Evolutionary conservation across 495 filamentous ascomycete genomes (phyloP), one percentile per base, ranked within the genome.

Genomic region (Hypoxylon rickii): DNA sequence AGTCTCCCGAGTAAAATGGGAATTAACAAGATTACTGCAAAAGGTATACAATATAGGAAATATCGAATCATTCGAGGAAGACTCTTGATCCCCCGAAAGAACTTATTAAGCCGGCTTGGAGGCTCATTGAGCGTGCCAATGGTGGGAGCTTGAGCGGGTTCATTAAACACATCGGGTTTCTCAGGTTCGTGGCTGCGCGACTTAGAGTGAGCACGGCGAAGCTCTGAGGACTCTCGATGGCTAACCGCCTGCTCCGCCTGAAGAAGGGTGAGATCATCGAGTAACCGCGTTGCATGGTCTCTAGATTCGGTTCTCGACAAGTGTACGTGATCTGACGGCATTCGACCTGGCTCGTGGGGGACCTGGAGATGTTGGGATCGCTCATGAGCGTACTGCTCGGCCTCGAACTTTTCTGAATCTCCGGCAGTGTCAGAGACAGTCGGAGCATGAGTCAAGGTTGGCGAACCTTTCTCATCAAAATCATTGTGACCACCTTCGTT

Each of bases 211-310:
- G 71, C 32, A 70, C 69, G 51, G 49, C 65, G 46, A 8, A 68
- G 44, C 15, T 77, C 70, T 38, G 67, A 56, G 3, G 70, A 74
- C 22, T 76, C 74, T 39, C 83, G 73, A 12, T 83, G 71, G 69
- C 82, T 65, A 66, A 86, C 88, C 29, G 89, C 78, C 3, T 86
- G 84, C 74, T 97, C 93, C 5, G 88, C 88, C 44, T 90, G 86
- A 22, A 96, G 77, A 45, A 97, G 76, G 32, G 89, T 85, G 21
- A 97, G 70, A 65, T 97, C 91, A 74, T 97, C 93, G 34, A 89
- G 87, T 16, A 96, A 70, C 22, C 89, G 81, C 55, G 82, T 80
- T 5, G 85, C 85, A 47, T 88, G 80, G 65, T 95, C 91, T 16
- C 74, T 61, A 7, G 73, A 65, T 36, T 66, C 59, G 42, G 53